Evolutionary conservation across 768 basidiomycete species (phyloP).

Genomic region (Boletales sp.): DNA sequence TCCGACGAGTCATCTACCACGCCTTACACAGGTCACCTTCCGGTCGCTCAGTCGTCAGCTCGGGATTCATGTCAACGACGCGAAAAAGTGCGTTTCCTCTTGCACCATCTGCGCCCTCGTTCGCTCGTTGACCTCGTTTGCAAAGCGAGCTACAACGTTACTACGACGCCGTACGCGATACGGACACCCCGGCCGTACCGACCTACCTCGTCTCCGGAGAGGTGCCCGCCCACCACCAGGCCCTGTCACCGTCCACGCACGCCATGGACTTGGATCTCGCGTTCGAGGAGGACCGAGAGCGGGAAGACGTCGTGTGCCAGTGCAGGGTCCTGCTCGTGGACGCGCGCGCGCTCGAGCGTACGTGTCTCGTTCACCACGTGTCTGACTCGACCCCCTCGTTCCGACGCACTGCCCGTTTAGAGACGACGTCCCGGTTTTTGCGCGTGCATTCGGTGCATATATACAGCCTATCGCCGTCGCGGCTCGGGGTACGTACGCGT

Average conservation of each 20-base stretch:
- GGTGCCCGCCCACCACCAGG: slow-evolving; percentile 13
- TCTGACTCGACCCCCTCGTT: too few relatives aligned
- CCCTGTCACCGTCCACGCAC: too few relatives aligned
- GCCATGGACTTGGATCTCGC: slow-evolving; percentile 35
- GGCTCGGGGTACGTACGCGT: slow-evolving; percentile 39
- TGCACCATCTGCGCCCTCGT: neutral
- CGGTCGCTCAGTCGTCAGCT: slow-evolving; percentile 71
- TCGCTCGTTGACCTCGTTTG: neutral
- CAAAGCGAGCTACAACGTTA: slow-evolving; percentile 57
- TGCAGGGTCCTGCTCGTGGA: slow-evolving; percentile 56
- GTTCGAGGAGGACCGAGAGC: slow-evolving; percentile 37
- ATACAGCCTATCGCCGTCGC: slow-evolving; percentile 69
- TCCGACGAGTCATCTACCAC: neutral
- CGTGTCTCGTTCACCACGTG: slow-evolving; percentile 15
- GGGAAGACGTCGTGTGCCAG: slow-evolving; percentile 42
- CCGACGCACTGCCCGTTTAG: slow-evolving; percentile 32
- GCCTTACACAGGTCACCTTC: slow-evolving; percentile 62
- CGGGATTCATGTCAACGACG: slow-evolving; percentile 68
- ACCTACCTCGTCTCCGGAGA: slow-evolving; percentile 73
- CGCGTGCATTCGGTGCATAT: slow-evolving; percentile 57
- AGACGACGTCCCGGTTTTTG: slow-evolving; percentile 48
- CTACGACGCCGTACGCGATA: slow-evolving; percentile 41
- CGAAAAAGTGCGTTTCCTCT: slow-evolving; percentile 56
- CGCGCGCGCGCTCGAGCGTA: slow-evolving; percentile 65
- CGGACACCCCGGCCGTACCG: slow-evolving; percentile 38